Conservation (phyloP, 768 basidiomycete genomes). For the Lactarius evosmus region DNA sequence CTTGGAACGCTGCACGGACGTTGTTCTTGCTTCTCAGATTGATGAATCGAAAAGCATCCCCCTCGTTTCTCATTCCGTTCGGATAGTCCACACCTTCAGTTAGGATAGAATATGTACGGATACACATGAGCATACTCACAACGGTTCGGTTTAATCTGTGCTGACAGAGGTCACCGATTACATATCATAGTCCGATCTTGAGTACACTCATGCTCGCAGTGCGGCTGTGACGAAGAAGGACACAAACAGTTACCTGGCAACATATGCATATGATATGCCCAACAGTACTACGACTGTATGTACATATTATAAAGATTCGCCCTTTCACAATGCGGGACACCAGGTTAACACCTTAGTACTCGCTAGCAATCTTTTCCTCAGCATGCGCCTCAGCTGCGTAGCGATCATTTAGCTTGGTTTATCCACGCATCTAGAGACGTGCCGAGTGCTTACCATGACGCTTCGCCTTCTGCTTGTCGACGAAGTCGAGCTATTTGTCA, state of each 20-base stretch:
- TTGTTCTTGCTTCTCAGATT: background rate
- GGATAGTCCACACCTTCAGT: background rate
- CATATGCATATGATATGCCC: background rate
- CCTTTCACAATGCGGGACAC: background rate
- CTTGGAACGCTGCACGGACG: background rate
- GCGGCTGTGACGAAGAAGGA: background rate
- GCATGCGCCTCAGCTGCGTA: background rate
- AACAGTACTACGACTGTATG: constrained; percentile 4
- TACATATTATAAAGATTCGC: background rate
- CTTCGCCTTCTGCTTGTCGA: constrained; percentile 46
- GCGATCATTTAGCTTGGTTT: background rate
- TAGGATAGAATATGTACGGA: no score
- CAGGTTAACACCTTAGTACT: background rate
- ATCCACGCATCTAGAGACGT: background rate
- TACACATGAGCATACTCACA: no score
- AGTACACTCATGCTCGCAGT: background rate
- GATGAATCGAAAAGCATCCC: background rate
- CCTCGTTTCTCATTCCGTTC: background rate
- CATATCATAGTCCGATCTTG: no score
- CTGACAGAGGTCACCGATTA: no score
- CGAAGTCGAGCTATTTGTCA: constrained; percentile 40
- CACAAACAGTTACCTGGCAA: background rate
- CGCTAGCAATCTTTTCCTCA: background rate
- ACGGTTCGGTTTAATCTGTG: no score
- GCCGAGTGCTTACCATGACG: constrained; percentile 32